Base-by-base conservation (phyloP, 1,284 basidiomycete species). In the Marasmius fiardii region DNA sequence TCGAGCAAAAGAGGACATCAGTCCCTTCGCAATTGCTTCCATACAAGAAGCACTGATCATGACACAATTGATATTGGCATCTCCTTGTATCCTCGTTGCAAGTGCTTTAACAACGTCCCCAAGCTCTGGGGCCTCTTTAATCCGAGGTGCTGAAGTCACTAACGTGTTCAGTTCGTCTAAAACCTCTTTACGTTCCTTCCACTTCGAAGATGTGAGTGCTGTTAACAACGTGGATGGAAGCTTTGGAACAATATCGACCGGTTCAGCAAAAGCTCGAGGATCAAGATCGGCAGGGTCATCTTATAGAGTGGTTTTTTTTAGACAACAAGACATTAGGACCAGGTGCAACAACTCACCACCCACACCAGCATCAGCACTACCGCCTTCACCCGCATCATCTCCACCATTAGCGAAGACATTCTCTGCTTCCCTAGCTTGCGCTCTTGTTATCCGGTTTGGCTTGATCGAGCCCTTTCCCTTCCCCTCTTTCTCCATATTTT, bases 171-270 rank as follows among this genome's bases (percentile, higher is more conserved):
- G 79, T 45, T 93, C 92, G 63, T 98, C 95, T 52, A 98, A 74
- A 1, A 85, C 91, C 65, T 98, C 95, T 65, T 96, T 93, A 28
- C 97, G 85, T 62, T 99, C 97, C 69, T 99, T 98, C 97, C 97
- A 99, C 72, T 99, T 99, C 0, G 92, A 86, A 3, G 95, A 98
- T 12, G 84, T 81, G 52, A 99, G 78, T 55, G 82, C 76, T 5
- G 86, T 78, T 58, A 90, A 83, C 56, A 96, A 77, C 55, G 88
- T 87, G 2, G 83, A 71, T 0, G 95, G 90, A 50, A 97, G 78
- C 63, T 88, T 88, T 5, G 83, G 74, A 49, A 86, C 77, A 57
- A 94, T 85, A 65, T 96, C 83, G 48, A 93, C 84, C 12, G 92
- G 88, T 67, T 98, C 94, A 2, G 90, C 86, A 58, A 95, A 82